Percentiles rank a stretch among this genome's conserved stretches.
Conservation (phyloP, 2,329 filamentous ascomycete genomes). For the Alternaria sp. region DNA sequence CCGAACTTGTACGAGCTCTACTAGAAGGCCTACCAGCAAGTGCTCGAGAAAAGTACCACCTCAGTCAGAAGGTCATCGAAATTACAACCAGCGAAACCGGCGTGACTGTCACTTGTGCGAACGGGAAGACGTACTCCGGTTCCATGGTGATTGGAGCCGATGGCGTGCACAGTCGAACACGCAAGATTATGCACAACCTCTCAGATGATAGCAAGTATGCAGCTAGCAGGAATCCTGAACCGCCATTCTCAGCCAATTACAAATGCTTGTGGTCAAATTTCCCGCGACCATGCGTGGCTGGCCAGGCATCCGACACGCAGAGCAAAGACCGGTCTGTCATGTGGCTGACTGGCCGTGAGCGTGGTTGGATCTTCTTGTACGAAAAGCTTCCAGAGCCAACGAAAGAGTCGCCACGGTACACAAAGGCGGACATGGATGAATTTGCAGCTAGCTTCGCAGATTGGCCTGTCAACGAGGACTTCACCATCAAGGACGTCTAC, state of each 20-base stretch:
- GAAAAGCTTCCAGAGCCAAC: slow-evolving; percentile 1
- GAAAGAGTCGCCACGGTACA: background rate
- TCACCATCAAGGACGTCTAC: slow-evolving; percentile 1
- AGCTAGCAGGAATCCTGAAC: background rate
- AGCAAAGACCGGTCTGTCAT: background rate
- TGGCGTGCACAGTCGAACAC: slow-evolving; percentile 5
- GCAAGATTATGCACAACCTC: slow-evolving; percentile 5
- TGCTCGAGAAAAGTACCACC: background rate
- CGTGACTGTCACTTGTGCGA: background rate
- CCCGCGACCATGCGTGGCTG: background rate
- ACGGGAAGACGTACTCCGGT: background rate
- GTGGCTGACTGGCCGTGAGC: slow-evolving; percentile 1
- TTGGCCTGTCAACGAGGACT: slow-evolving; percentile 4
- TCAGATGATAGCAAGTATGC: background rate
- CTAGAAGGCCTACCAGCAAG: background rate
- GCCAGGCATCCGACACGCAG: background rate
- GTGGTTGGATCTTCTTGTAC: slow-evolving; percentile 5
- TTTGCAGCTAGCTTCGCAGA: slow-evolving; percentile 3
- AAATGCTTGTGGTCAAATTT: slow-evolving; percentile 3
- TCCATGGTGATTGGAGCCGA: slow-evolving; percentile 4
- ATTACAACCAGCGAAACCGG: background rate
- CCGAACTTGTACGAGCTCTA: background rate
- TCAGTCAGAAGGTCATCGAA: slow-evolving; percentile 1
- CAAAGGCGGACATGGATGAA: background rate
- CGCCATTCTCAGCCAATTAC: background rate